phyloP scores from a whole-genome alignment of 2,329 filamentous ascomycete genomes.

The Diaporthe sp. region DNA sequence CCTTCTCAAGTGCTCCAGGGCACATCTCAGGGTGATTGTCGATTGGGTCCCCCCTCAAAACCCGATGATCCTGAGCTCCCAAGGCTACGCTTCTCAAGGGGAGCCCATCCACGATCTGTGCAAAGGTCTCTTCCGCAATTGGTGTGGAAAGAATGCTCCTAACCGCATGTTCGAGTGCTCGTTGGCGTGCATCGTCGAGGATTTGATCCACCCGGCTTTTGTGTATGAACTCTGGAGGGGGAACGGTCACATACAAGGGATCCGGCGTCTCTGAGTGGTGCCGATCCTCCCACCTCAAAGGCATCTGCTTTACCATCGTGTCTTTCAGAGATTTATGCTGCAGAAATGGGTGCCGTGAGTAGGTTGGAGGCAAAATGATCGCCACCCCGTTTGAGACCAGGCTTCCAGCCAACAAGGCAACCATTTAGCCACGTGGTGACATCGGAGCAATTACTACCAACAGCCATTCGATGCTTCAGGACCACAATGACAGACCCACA shows the following conservation, averaged over 20 bases:
- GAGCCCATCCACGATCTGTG: constrained; percentile 15
- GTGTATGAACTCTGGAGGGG: not conserved
- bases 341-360: not conserved
- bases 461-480: too few species aligned
- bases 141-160: not conserved
- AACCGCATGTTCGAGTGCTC: not conserved
- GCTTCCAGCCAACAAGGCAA: too few species aligned
- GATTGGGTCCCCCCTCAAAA: not conserved
- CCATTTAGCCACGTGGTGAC: too few species aligned
- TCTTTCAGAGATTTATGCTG: not conserved
- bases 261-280: not conserved
- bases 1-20: constrained; percentile 4
- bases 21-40: constrained; percentile 1
- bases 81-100: not conserved
- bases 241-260: not conserved
- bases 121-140: constrained; percentile 8
- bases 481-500: too few species aligned
- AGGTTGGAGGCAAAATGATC: not conserved
- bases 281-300: not conserved
- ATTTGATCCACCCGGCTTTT: not conserved
- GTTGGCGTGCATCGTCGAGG: not conserved
- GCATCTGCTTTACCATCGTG: not conserved
- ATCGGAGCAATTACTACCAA: too few species aligned
- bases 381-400: too few species aligned
- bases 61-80: not conserved